A percentile compares a stretch with the other conserved stretches of the same genome.
Evolutionary conservation across 129 eudicot genomes (phyloP).

Genomic region (Saussurea involucrata): DNA sequence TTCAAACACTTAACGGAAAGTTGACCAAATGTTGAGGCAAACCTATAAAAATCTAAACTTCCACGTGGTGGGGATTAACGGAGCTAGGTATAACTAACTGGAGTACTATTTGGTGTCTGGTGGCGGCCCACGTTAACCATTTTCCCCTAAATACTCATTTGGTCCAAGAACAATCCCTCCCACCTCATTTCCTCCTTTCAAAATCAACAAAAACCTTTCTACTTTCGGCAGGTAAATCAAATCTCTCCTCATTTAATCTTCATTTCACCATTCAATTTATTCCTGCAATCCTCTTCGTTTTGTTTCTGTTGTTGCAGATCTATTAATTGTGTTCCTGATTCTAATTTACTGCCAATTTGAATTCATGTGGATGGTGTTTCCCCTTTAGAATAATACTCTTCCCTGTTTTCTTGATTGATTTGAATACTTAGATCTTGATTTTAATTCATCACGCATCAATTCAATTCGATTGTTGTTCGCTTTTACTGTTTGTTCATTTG

Average conservation of each 20-base stretch:
- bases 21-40: too few relatives aligned
- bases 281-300: neutral
- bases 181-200: neutral
- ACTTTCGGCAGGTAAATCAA: slow-evolving; percentile 7
- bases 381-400: neutral
- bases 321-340: neutral
- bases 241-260: neutral
- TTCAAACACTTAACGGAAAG: too few relatives aligned
- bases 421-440: slow-evolving; percentile 6
- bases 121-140: neutral
- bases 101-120: neutral
- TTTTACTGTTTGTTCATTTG: neutral
- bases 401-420: slow-evolving; percentile 2
- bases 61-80: too few relatives aligned
- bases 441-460: neutral
- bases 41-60: too few relatives aligned
- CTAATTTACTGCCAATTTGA: neutral
- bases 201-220: slow-evolving; percentile 5
- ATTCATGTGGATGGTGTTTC: neutral
- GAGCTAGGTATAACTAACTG: neutral
- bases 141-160: slow-evolving; percentile 1
- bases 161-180: neutral
- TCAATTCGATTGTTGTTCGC: neutral
- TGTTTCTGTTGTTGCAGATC: slow-evolving; percentile 10
- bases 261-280: neutral